Base-by-base conservation (phyloP, 805 yeast genomes). In the Grigorovia yakushimaensis region DNA sequence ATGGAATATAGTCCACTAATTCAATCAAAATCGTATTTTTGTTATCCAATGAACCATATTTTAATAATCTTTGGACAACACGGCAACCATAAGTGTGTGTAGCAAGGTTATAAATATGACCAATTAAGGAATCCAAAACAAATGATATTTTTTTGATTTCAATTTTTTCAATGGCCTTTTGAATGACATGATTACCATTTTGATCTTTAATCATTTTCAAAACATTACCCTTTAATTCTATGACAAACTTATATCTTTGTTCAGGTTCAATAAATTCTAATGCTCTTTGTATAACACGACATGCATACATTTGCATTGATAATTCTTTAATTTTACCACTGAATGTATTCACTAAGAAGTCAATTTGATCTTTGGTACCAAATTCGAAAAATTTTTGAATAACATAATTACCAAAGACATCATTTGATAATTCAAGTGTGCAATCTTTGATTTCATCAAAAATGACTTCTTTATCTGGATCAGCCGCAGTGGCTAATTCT, bases 61-160 rank as follows among this genome's bases (percentile, higher is more conserved):
- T 98, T 51, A 93, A 72, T 55, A 91, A 73, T 52, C 98, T 74
- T 69, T 93, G 99, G 52, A 93, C 85, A 2, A 93, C 98, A 47
- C 99, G 77, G 67, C 99, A 93, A 19, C 99, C 99, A 65, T 93
- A 93, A 1, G 97, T 94, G 67, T 93, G 97, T 0, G 95, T 84
- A 0, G 97, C 84, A 53, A 93, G 72, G 59, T 85, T 94, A 59
- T 87, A 85, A 45, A 88, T 84, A 45, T 77, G 80, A 23, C 76
- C 77, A 49, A 73, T 76, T 53, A 93, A 73, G 27, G 88, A 78
- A 33, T 78, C 81, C 58, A 88, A 73, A 42, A 93, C 79, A 56
- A 88, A 89, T 36, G 79, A 74, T 48, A 88, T 76, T 41, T 74
- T 68, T 21, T 73, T 78, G 49, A 85, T 78, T 4, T 96, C 93